A percentile compares a stretch with the other conserved stretches of the same genome.
Evolutionary conservation across 345 rosid genomes (phyloP).

Genomic region (Limnanthes douglasii): DNA sequence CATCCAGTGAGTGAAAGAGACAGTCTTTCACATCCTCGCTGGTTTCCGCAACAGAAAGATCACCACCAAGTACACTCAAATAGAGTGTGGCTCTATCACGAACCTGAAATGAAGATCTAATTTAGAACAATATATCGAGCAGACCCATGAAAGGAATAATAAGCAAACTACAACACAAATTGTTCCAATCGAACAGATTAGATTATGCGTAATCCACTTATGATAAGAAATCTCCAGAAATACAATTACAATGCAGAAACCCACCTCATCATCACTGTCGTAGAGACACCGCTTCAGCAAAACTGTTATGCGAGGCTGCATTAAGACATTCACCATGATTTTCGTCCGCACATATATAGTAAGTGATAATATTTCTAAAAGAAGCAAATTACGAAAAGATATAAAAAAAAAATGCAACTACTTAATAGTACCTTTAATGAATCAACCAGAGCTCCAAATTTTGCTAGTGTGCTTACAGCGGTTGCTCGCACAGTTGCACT

Average conservation of each 20-base stretch:
- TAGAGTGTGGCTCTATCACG: constrained; percentile 96
- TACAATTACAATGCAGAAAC: constrained; percentile 6
- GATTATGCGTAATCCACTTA: no score
- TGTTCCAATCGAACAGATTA: no score
- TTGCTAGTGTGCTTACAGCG: constrained; percentile 91
- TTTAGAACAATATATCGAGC: no score
- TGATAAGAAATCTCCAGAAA: no score
- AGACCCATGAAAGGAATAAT: constrained; percentile 6
- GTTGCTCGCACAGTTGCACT: constrained; percentile 97
- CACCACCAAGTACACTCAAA: constrained; percentile 64
- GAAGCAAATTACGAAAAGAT: background rate
- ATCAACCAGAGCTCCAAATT: constrained; percentile 92
- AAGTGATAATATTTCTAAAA: background rate
- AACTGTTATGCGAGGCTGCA: constrained; percentile 79
- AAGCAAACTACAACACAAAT: constrained; percentile 5
- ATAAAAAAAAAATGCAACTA: background rate
- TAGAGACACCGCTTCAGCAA: constrained; percentile 82
- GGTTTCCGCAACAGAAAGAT: constrained; percentile 47
- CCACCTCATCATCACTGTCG: constrained; percentile 97
- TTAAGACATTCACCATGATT: constrained; percentile 7
- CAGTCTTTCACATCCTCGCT: constrained; percentile 46
- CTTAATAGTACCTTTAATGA: constrained; percentile 48
- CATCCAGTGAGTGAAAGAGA: constrained; percentile 72
- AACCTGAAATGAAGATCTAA: constrained; percentile 35
- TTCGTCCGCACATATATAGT: no score